phyloP scores from a whole-genome alignment of 2,329 filamentous ascomycete species.

The Colletotrichum phormii region DNA sequence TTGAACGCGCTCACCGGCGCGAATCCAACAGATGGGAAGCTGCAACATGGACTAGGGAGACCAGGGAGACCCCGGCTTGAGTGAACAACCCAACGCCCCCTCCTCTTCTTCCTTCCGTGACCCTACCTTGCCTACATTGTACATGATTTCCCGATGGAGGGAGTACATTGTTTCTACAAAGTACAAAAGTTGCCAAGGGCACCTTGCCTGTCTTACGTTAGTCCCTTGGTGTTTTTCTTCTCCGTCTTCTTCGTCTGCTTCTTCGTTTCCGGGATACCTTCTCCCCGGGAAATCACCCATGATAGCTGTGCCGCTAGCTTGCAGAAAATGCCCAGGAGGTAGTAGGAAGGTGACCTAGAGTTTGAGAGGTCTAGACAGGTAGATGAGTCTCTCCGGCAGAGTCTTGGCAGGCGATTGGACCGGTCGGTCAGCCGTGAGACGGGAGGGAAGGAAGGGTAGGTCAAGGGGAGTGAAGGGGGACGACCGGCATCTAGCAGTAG shows the following conservation, averaged over 20 bases:
- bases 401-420: slow-evolving; percentile 22
- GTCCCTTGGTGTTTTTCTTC: neutral
- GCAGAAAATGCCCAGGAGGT: slow-evolving; percentile 2
- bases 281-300: slow-evolving; percentile 20
- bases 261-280: slow-evolving; percentile 3
- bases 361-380: neutral
- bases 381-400: neutral
- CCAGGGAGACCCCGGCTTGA: neutral
- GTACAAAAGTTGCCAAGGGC: neutral
- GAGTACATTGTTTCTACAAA: neutral
- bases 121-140: slow-evolving; percentile 3
- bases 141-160: neutral
- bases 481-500: neutral
- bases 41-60: slow-evolving; percentile 8
- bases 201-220: slow-evolving; percentile 4
- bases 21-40: slow-evolving; percentile 30
- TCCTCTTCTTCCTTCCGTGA: slow-evolving; percentile 21
- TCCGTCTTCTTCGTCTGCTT: neutral
- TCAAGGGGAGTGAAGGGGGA: neutral
- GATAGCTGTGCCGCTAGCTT: slow-evolving; percentile 25
- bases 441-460: neutral
- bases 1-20: slow-evolving; percentile 13
- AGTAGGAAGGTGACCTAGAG: neutral
- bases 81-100: neutral
- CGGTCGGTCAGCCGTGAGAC: slow-evolving; percentile 14